Evolutionary conservation across 163 green algal species (phyloP), one percentile per base, ranked within the genome.

Genomic region (Chlamydomonas reinhardtii): DNA sequence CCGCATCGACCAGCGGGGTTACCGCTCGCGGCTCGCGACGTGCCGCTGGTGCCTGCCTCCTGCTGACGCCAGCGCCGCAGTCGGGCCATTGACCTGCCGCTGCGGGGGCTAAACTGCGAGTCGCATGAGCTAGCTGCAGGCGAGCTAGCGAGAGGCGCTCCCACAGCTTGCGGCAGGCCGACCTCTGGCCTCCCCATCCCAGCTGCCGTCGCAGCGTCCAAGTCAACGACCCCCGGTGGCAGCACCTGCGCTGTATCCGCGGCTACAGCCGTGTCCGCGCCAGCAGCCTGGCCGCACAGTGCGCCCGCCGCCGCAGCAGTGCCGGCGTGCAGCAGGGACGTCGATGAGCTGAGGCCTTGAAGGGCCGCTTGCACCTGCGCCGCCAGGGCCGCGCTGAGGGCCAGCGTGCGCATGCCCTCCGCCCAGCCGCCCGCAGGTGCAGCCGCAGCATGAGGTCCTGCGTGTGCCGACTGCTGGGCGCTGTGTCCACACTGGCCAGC

Each of bases 91-190:
- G 76, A 61, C 35, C 32, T 15, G 14, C 29, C 61, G 35, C 76
- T 83, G 35, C 35, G 76, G 2, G 76, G 62, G 62, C 76, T 82
- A 35, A 61, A 35, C 32, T 37, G 59, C 22, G 74, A 82, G 59
- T 39, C 34, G 34, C 24, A 56, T 4, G 56, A 72, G n/a, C 29
- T 34, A 11, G 59, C 25, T 27, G 56, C 34, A 2, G 74, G 74
- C 32, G 74, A 29, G 24, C 61, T 68, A 22, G 61, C 48, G 48
- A 22, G 1, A 2, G 14, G 48, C 12, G 48, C 48, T 56, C 19
- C 12, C 48, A 17, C 12, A 19, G 48, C 48, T 56, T 65, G 59
- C 24, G 8, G 14, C 3, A 66, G 59, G 56, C 56, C 20, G 56
- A 14, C 20, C 56, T 64, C 56, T 22, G 5, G 19, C 56, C 56